Evolutionary conservation across 2,329 filamentous ascomycete genomes (phyloP), one percentile per base, ranked within the genome.

Genomic region (Colletotrichum phormii): DNA sequence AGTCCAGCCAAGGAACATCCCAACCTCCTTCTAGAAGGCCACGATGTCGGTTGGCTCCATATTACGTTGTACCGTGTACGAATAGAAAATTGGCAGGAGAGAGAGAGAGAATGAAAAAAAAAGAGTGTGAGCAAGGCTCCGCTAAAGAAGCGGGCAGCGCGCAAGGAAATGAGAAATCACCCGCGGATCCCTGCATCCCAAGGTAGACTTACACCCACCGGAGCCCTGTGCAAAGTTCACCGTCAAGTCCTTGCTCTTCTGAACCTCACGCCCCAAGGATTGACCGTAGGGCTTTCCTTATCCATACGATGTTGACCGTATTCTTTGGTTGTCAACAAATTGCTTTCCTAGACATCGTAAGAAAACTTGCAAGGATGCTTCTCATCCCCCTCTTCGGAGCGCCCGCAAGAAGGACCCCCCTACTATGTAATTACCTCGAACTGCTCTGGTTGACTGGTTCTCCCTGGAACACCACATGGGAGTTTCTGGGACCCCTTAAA

Each of bases 1-100:
- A 49, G 18, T 11, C 42, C 42, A 49, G 42, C 18, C 42, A 49
- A 22, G 18, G 42, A 49, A 49, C 42, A 49, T 55, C 53, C 61
- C 33, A 64, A 37, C n/a, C 61, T 54, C 61, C 49, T 64, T 64
- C 61, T 42, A 64, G 61, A 64, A 64, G 61, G 46, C 61, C 59
- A 13, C 37, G 37, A 42, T 42, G 37, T 7, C 37, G 37, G 51
- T 37, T 54, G 42, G n/a, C 22, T 42, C 49, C 46, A 26, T 29
- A 42, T 15, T 7, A 6, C 5, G 13, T 5, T 42, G 15, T 29
- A 18, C 37, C 37, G 37, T 42, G 37, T 42, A 42, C 37, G 15
- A 42, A 42, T 42, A 8, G 31, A 53, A 33, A n/a, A 24, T 9
- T 18, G 9, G 60, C 18, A 62, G 37, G 24, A 22, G 33, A 12